Evolutionary conservation across 2,329 filamentous ascomycete species (phyloP), one percentile per base, ranked within the genome.

Genomic region (Metarhizium brunneum): DNA sequence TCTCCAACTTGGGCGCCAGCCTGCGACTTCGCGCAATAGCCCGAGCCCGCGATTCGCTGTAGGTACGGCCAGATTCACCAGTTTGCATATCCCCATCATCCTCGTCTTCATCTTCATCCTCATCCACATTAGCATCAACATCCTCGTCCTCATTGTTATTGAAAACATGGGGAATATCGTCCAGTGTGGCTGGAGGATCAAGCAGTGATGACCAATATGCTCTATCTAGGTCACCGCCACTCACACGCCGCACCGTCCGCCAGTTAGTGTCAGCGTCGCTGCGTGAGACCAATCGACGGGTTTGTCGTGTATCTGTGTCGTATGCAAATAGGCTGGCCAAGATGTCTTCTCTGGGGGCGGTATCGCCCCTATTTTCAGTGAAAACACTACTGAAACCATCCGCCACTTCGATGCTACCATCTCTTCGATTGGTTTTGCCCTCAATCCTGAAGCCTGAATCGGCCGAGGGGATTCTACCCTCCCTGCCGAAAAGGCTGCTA

Each of bases 401-500:
- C 1, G 78, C 71, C 14, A 92, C 73, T 47, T 85, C 76, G 55
- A 87, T 74, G 50, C 87, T 85, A 1, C 87, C 87, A 58, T 85
- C 81, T 4, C 72, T 68, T 52, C 81, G 78, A 47, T 78, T 73
- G n/a, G 77, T 73, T 66, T 92, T 91, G 55, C 87, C 88, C 61
- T 88, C 81, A 50, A 84, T 80, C 11, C 71, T 76, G 40, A 69
- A 60, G 54, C 77, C 78, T 35, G 76, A 71, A 56, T 89, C 84
- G 14, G 81, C 83, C 0, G 77, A 71, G 2, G 87, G 85, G 18
- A 89, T 84, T 55, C 79, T 76, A 1, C 86, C 86, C 58, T 89
- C 86, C 47, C 89, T 83, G 1, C 87, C 88, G 59, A 91, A 91
- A 51, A 83, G 71, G 60, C 83, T 83, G 66, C 88, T 92, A 49